These are phyloP conservation scores for Amaranthus palmeri DNA, from an alignment of 148 eudicot genomes.

Conservation along the genomic window DNA sequence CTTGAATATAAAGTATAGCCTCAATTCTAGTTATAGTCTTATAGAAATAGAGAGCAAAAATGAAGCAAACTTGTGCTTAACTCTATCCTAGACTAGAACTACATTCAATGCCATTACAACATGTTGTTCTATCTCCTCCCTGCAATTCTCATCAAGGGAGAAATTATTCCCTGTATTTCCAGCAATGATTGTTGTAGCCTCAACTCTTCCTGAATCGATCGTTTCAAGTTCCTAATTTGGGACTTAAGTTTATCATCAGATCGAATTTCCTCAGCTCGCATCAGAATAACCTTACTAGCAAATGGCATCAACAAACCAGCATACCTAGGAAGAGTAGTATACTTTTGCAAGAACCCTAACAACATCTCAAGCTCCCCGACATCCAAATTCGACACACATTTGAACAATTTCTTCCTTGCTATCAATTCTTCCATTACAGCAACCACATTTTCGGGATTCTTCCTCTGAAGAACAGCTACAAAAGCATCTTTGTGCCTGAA, in stretches of 20 bases:
- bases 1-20: too few species aligned
- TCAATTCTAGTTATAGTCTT: too few species aligned
- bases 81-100: too few species aligned
- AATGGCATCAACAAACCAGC: conserved; percentile 60
- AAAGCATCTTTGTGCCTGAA: conserved; percentile 93
- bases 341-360: conserved; percentile 59
- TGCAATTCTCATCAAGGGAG: conserved; percentile 80
- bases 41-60: too few species aligned
- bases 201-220: conserved; percentile 75
- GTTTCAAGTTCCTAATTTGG: conserved; percentile 59
- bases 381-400: conserved; percentile 60
- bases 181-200: conserved; percentile 64
- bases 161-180: conserved; percentile 85
- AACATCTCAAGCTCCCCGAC: conserved; percentile 63
- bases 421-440: conserved; percentile 95
- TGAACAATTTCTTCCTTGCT: conserved; percentile 68
- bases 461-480: conserved; percentile 61
- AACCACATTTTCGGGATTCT: conserved; percentile 60
- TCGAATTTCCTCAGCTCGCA: conserved; percentile 66
- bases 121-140: conserved; percentile 44
- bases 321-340: conserved; percentile 66
- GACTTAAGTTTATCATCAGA: conserved; percentile 41
- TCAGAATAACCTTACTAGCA: conserved; percentile 66
- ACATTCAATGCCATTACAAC: too few species aligned
- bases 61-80: too few species aligned